Conservation (phyloP, 192 early-diverging fungal genomes). For the Podila epicladia region DNA sequence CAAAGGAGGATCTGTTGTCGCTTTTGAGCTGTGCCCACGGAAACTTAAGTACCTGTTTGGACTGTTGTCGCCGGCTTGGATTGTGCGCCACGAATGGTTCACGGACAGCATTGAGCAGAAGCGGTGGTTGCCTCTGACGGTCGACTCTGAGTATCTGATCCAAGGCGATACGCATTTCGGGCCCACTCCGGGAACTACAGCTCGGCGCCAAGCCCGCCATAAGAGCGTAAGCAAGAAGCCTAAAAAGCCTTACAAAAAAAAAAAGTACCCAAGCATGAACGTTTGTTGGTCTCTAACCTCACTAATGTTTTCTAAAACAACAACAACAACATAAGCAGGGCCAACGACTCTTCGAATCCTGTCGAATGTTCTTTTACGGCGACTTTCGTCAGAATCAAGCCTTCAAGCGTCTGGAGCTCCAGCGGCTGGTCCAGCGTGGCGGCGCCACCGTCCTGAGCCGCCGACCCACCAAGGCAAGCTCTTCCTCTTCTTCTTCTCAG, state of each 20-base stretch:
- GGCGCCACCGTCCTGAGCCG: conserved; percentile 6
- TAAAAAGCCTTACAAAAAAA: too few relatives aligned
- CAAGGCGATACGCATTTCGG: conserved; percentile 30
- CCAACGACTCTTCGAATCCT: conserved; percentile 13
- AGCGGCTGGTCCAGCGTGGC: conserved; percentile 21
- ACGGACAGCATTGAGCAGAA: conserved; percentile 9
- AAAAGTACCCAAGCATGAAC: too few relatives aligned
- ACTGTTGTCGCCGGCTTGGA: conserved; percentile 13
- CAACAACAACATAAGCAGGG: too few relatives aligned
- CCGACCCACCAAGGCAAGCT: conserved; percentile 13
- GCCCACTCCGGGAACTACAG: conserved; percentile 15
- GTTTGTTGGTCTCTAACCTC: not conserved
- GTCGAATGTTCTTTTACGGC: conserved; percentile 39
- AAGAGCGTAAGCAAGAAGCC: not conserved
- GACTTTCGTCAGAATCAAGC: conserved; percentile 5
- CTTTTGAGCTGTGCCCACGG: conserved; percentile 7
- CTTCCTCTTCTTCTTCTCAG: not conserved
- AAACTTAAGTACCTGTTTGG: conserved; percentile 24
- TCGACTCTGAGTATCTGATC: conserved; percentile 9
- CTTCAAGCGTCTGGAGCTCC: conserved; percentile 16
- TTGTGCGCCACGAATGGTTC: conserved; percentile 25
- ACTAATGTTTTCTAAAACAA: not conserved
- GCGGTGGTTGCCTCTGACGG: conserved; percentile 9
- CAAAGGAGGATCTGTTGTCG: not conserved
- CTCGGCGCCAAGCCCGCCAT: conserved; percentile 6